phyloP scores from a whole-genome alignment of 257 asterid genomes.

The Ehretia macrophylla region DNA sequence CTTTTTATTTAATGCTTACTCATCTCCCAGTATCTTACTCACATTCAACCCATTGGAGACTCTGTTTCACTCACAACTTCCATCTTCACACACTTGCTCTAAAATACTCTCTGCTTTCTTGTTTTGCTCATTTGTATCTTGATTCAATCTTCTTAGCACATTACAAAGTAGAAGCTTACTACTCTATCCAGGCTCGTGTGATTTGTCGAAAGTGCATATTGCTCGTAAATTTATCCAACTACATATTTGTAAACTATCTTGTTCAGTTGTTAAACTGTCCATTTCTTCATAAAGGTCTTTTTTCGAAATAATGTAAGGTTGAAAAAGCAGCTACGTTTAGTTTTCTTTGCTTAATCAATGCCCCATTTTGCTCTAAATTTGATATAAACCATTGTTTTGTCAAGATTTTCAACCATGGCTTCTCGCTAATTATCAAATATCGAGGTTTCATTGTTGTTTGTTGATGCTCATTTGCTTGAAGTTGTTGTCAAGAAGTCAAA shows the following conservation, averaged over 20 bases:
- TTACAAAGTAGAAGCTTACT: not conserved
- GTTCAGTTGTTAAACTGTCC: constrained; percentile 13
- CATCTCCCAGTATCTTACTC: constrained; percentile 20
- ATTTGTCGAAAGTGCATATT: too few relatives aligned
- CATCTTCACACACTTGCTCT: constrained; percentile 1
- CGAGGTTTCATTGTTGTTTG: not conserved
- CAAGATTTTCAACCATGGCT: constrained; percentile 13
- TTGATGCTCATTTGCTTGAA: constrained; percentile 17
- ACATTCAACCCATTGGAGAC: constrained; percentile 6
- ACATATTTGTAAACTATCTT: too few relatives aligned
- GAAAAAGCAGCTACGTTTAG: constrained; percentile 3
- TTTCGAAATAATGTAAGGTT: constrained; percentile 14
- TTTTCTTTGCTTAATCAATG: constrained; percentile 3
- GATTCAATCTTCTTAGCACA: not conserved
- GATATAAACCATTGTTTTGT: not conserved
- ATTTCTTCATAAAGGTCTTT: constrained; percentile 6
- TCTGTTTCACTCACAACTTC: constrained; percentile 13
- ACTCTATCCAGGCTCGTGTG: not conserved
- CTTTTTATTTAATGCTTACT: constrained; percentile 19
- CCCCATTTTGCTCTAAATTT: constrained; percentile 15
- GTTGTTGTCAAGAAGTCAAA: constrained; percentile 1
- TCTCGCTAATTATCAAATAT: constrained; percentile 13
- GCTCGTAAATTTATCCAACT: too few relatives aligned
- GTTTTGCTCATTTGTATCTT: constrained; percentile 6
- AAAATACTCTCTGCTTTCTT: not conserved